A percentile compares a stretch with the other conserved stretches of the same genome.
These are phyloP conservation scores for Solanum aculeatissimum DNA, from an alignment of 305 asterid genomes.

Conservation along the genomic window DNA sequence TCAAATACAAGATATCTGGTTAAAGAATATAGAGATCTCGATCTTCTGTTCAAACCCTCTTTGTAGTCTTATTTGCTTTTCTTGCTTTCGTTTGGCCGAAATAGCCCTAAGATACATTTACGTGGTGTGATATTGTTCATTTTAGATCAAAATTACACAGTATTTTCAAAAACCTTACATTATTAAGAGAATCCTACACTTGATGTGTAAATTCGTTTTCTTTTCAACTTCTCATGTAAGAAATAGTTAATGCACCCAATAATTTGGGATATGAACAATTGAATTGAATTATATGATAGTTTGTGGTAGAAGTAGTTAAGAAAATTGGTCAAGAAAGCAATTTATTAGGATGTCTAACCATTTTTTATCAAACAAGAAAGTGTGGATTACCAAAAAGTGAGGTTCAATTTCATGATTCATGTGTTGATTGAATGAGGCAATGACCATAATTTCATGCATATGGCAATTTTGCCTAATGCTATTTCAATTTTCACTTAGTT, in stretches of 20 bases:
- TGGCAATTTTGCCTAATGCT: background rate
- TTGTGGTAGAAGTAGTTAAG: background rate
- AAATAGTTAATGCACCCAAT: background rate
- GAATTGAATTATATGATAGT: background rate
- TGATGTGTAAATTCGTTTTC: background rate
- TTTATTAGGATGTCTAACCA: background rate
- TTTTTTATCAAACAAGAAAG: background rate
- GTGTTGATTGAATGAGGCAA: background rate
- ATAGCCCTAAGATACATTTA: background rate
- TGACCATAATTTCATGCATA: background rate
- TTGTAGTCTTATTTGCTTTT: background rate
- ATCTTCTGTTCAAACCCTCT: fast-evolving
- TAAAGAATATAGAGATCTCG: background rate
- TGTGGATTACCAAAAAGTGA: background rate
- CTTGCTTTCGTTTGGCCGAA: background rate
- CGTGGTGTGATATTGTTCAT: background rate
- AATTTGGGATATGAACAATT: background rate
- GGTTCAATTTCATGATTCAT: background rate
- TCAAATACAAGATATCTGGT: background rate
- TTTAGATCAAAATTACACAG: background rate
- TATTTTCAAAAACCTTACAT: background rate
- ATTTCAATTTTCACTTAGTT: background rate
- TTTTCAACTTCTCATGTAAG: background rate
- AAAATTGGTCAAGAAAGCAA: background rate
- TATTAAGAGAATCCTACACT: background rate